phyloP scores from a whole-genome alignment of 129 eudicot species.

The Artemisia argyi region DNA sequence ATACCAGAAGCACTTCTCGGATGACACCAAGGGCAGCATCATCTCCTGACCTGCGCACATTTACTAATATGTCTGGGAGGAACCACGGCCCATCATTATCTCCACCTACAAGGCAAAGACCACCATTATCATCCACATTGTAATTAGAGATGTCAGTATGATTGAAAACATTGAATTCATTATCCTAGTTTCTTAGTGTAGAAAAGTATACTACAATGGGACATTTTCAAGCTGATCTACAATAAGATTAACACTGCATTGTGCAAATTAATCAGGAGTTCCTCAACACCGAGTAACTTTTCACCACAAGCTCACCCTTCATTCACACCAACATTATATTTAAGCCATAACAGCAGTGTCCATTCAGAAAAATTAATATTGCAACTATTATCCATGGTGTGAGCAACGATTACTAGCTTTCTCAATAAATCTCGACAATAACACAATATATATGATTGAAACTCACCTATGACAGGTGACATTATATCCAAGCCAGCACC shows the following conservation, averaged over 20 bases:
- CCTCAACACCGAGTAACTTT: too few species aligned
- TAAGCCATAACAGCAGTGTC: too few species aligned
- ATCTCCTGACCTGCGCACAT: constrained; percentile 68
- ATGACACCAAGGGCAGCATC: constrained; percentile 64
- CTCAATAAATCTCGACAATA: neutral
- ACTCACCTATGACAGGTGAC: constrained; percentile 91
- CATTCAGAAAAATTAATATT: too few species aligned
- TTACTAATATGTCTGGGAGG: constrained; percentile 81
- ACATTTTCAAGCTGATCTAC: too few species aligned
- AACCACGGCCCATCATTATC: constrained; percentile 83
- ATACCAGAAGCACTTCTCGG: constrained; percentile 87
- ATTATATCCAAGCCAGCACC: constrained; percentile 91
- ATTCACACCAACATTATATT: too few species aligned
- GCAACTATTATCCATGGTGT: too few species aligned
- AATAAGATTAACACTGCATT: too few species aligned
- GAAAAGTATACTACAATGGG: neutral
- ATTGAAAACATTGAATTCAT: neutral
- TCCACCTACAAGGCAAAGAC: constrained; percentile 55
- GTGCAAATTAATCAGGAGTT: too few species aligned
- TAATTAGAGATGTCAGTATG: neutral
- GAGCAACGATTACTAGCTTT: neutral
- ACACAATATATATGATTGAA: neutral
- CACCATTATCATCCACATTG: constrained; percentile 10
- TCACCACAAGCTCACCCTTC: too few species aligned
- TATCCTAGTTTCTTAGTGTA: neutral